These are phyloP conservation scores for Rhodotorula sp. DNA, from an alignment of 1,284 basidiomycete species.

Conservation along the genomic window DNA sequence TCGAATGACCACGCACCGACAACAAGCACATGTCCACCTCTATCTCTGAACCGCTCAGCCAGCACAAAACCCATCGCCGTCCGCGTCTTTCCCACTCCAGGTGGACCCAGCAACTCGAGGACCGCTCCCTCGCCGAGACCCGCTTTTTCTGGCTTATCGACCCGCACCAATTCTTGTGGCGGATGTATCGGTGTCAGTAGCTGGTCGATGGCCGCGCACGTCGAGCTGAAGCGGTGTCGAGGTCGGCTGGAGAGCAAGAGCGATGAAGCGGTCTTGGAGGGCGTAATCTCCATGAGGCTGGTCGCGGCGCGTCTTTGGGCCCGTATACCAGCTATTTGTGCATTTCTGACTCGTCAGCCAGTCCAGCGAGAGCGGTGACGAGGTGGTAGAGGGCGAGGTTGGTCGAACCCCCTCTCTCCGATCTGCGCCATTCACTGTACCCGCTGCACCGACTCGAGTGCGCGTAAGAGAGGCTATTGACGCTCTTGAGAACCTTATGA, in stretches of 20 bases:
- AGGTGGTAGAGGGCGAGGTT: too few relatives aligned
- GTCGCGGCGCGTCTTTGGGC: too few relatives aligned
- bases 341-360: too few relatives aligned
- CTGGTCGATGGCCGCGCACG: constrained; percentile 18
- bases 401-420: too few relatives aligned
- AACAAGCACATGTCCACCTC: constrained; percentile 22
- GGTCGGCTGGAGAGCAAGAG: constrained; percentile 16
- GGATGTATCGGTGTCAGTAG: constrained; percentile 14
- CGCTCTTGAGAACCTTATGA: too few relatives aligned
- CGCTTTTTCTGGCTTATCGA: neutral
- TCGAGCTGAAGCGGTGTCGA: constrained; percentile 17
- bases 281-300: constrained; percentile 10
- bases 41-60: constrained; percentile 6
- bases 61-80: constrained; percentile 24
- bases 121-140: constrained; percentile 18
- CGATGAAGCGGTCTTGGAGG: constrained; percentile 17
- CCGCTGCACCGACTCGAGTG: too few relatives aligned
- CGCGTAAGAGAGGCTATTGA: too few relatives aligned
- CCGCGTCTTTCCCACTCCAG: constrained; percentile 33
- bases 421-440: too few relatives aligned
- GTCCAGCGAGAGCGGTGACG: too few relatives aligned
- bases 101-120: constrained; percentile 34
- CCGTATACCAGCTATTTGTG: too few relatives aligned
- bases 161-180: neutral
- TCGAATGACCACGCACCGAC: constrained; percentile 15